These are phyloP conservation scores for Asterionellopsis glacialis DNA, from an alignment of 108 stramenopile species.

Conservation along the genomic window DNA sequence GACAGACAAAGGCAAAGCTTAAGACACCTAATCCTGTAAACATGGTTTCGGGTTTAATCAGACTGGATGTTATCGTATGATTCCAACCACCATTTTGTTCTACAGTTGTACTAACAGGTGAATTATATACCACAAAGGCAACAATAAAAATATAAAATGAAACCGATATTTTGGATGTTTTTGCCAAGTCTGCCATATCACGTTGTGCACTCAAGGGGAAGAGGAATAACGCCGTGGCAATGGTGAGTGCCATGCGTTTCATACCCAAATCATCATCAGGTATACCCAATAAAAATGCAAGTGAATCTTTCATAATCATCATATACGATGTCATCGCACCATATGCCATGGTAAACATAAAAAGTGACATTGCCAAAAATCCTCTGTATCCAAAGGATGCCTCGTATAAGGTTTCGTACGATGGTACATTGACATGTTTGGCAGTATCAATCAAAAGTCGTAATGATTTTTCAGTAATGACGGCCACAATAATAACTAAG, in stretches of 20 bases:
- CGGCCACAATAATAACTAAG: constrained; percentile 46
- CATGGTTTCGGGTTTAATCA: constrained; percentile 42
- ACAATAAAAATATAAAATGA: constrained; percentile 58
- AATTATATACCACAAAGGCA: constrained; percentile 29
- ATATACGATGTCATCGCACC: constrained; percentile 81
- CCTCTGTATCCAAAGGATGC: constrained; percentile 70
- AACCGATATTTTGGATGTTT: constrained; percentile 61
- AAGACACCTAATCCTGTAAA: constrained; percentile 81
- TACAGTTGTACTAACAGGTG: constrained; percentile 31
- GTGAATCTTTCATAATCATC: constrained; percentile 82
- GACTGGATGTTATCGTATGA: constrained; percentile 1
- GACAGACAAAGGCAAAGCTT: constrained; percentile 87
- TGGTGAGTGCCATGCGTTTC: constrained; percentile 43
- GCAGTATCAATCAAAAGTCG: constrained; percentile 69
- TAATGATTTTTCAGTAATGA: constrained; percentile 69
- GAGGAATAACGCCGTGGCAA: constrained; percentile 55
- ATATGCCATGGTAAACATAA: constrained; percentile 82
- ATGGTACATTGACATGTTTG: constrained; percentile 66
- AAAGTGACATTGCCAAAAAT: constrained; percentile 59
- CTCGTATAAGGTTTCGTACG: constrained; percentile 76
- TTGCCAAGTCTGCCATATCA: constrained; percentile 82
- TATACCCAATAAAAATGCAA: constrained; percentile 59
- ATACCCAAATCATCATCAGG: constrained; percentile 26
- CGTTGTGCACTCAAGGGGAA: constrained; percentile 68
- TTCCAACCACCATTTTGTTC: constrained; percentile 15